phyloP scores from a whole-genome alignment of 2,329 filamentous ascomycete species.

The Grosmannia clavigera region DNA sequence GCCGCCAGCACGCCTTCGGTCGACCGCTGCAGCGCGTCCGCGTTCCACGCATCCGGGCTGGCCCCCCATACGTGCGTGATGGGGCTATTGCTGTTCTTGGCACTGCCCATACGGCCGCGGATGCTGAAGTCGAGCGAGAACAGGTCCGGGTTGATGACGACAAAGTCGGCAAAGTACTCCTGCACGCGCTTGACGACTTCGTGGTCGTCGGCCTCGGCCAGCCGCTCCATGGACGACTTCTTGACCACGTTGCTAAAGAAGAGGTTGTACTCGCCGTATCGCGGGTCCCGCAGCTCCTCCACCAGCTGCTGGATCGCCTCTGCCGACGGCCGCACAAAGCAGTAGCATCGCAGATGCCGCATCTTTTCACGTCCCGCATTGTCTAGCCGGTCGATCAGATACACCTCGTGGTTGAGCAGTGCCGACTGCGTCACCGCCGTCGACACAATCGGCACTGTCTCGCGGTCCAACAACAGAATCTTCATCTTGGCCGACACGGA shows the following conservation, averaged over 20 bases:
- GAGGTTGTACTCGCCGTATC: slow-evolving; percentile 93
- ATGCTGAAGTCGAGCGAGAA: slow-evolving; percentile 59
- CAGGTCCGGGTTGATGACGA: slow-evolving; percentile 88
- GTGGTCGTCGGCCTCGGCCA: slow-evolving; percentile 94
- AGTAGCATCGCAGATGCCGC: slow-evolving; percentile 88
- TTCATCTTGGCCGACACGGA: slow-evolving; percentile 88
- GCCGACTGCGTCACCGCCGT: slow-evolving; percentile 92
- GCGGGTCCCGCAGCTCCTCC: slow-evolving; percentile 89
- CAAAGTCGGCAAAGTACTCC: slow-evolving; percentile 92
- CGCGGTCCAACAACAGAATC: slow-evolving; percentile 83
- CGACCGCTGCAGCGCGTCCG: slow-evolving; percentile 72
- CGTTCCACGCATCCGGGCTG: slow-evolving; percentile 78
- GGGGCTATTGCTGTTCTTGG: background rate
- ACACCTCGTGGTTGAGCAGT: slow-evolving; percentile 91
- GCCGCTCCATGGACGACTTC: slow-evolving; percentile 84
- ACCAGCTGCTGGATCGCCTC: slow-evolving; percentile 90
- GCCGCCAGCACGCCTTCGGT: slow-evolving; percentile 80
- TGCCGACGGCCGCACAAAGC: slow-evolving; percentile 81
- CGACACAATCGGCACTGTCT: slow-evolving; percentile 88
- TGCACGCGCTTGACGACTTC: slow-evolving; percentile 91
- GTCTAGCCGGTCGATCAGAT: slow-evolving; percentile 91
- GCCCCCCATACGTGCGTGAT: slow-evolving; percentile 65
- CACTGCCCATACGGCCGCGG: background rate
- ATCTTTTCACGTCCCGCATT: slow-evolving; percentile 89
- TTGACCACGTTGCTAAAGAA: slow-evolving; percentile 98